phyloP scores from a whole-genome alignment of 2,329 filamentous ascomycete genomes.

The Alternaria arborescens region DNA sequence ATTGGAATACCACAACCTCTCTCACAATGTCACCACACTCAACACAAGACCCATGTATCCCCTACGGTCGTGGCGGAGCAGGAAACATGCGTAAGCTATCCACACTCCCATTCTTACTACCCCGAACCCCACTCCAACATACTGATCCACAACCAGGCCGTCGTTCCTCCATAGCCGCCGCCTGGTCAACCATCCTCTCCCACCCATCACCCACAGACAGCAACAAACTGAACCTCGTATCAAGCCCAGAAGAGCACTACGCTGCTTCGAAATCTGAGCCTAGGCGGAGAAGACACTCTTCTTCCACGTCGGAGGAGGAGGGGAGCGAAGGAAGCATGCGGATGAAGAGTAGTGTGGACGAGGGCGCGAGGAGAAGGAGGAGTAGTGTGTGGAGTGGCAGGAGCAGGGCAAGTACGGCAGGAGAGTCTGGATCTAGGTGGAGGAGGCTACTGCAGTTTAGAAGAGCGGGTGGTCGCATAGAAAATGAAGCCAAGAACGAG shows the following conservation, averaged over 20 bases:
- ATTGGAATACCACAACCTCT: neutral
- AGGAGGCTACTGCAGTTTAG: neutral
- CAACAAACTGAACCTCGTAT: conserved; percentile 1
- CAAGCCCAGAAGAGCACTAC: conserved; percentile 16
- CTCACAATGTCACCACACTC: neutral
- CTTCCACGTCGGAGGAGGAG: neutral
- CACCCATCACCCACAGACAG: neutral
- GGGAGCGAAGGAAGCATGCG: neutral
- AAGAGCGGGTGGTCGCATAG: neutral
- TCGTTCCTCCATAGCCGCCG: conserved; percentile 18
- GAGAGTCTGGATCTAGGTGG: neutral
- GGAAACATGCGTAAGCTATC: conserved; percentile 22
- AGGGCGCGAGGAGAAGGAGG: neutral
- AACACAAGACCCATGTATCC: conserved; percentile 12
- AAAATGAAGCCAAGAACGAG: neutral
- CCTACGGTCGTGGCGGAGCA: conserved; percentile 23
- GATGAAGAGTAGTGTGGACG: conserved; percentile 1
- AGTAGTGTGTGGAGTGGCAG: conserved; percentile 10
- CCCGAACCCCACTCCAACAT: neutral
- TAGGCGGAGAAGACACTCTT: neutral
- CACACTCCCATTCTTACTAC: neutral
- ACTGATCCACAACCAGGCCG: conserved; percentile 7
- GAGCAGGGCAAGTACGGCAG: neutral
- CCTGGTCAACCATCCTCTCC: conserved; percentile 16
- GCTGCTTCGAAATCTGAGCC: conserved; percentile 13